Evolutionary conservation across 2,329 filamentous ascomycete genomes (phyloP), one percentile per base, ranked within the genome.

Genomic region (Aureobasidium sp.): DNA sequence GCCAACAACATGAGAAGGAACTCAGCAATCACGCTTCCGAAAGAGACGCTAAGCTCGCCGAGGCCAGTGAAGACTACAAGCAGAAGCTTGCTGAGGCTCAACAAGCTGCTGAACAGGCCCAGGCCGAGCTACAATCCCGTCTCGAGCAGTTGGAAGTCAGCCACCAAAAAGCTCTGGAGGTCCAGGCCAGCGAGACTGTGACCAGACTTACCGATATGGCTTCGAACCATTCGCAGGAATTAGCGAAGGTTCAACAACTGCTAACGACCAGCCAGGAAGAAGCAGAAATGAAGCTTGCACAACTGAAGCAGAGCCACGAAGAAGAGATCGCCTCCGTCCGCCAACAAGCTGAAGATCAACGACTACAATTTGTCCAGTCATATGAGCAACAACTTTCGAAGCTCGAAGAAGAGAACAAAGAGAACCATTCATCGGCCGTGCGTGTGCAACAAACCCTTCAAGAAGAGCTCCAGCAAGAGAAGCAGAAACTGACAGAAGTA

Each of bases 401-500:
- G 26, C 43, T 41, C 29, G 43, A 62, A n/a, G 32, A 62, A 39
- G 60, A 62, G 15, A 36, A 27, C 10, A 43, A 62, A 56, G 39
- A 41, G 5, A 47, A 41, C 15, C 48, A 62, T 27, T 41, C 43
- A 47, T 44, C 50, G 48, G 60, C 50, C 48, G 60, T 62, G 51
- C 51, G 60, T 62, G 50, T 47, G 50, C 60, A 62, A 62, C n/a
- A 62, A 46, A 48, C n/a, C 39, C 60, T 62, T 3, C 50, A 43
- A 43, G 50, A 62, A 36, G 43, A 56, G 41, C 50, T 62, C 27
- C 50, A 48, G 48, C 48, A 56, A 53, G 41, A 53, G n/a, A 53
- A 56, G 51, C 50, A 48, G 43, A 55, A 27, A 51, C 60, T 62
- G 51, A 62, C 51, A n/a, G 60, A 55, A 56, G 60, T 46, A 63